Base-by-base conservation (phyloP, 768 basidiomycete species). In the Lactifluus subvellereus region DNA sequence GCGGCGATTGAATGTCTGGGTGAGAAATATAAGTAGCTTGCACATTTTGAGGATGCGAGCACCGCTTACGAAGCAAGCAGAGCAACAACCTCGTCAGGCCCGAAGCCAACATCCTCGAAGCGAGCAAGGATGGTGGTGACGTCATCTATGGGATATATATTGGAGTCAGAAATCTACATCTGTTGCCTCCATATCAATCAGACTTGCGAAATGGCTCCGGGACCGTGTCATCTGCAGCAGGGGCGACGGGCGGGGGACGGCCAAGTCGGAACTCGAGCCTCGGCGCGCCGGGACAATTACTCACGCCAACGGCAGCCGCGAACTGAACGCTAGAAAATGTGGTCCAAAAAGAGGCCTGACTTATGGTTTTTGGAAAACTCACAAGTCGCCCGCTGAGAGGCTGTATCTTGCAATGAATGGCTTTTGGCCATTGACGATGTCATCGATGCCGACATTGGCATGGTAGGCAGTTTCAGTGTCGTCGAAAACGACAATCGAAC, bases 301-400 rank as follows among this genome's bases (percentile, higher is more conserved):
- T 67, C 7, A 75, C 64, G 43, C 69, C 73, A 32, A 77, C 72
- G n/a, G 72, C 72, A 52, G 69, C 69, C 14, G 73, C 69, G 47
- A 75, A 73, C 54, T 73, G 75, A 55, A 75, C 74, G 63, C 74
- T 74, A 30, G 13, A 20, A 20, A 49, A 22, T 5, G 8, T 40
- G 32, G 13, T 38, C n/a, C 37, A 11, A 22, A 33, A 8, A 57
- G 53, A 37, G 9, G 33, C 37, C 37, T 30, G 33, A 4, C 54
- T 35, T 40, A 20, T n/a, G 22, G 33, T 4, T 40, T 42, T 20
- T 5, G 40, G 2, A 40, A 50, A 13, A 72, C 78, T 58, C 64
- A 80, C 79, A 83, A 77, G 72, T 83, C 82, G 48, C 78, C 81
- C 42, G 76, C 60, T 14, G 74, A 69, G 52, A 79, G 72, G 62